phyloP scores from a whole-genome alignment of 306 rosid species.

The Parietaria judaica region DNA sequence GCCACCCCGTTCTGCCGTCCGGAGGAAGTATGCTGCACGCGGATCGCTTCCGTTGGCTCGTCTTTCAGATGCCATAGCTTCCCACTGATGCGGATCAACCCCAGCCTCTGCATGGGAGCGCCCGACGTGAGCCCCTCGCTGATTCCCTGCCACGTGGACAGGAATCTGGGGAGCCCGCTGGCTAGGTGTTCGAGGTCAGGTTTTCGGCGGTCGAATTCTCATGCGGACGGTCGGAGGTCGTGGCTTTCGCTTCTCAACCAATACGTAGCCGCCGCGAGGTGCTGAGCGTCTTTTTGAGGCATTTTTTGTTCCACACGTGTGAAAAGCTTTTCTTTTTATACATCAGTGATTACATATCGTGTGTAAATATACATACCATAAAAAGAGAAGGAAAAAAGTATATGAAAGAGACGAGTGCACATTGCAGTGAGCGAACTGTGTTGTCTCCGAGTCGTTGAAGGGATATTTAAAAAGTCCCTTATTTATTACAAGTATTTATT shows the following conservation, averaged over 20 bases:
- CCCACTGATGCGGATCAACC: constrained; percentile 46
- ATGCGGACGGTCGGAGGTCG: constrained; percentile 44
- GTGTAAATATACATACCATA: background rate
- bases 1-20: constrained; percentile 56
- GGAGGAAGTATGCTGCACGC: constrained; percentile 24
- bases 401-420: background rate
- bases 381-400: background rate
- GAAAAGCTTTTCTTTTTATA: background rate
- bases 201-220: constrained; percentile 45
- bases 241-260: constrained; percentile 80
- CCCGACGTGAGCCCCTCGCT: constrained; percentile 48
- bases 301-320: too few relatives aligned
- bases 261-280: constrained; percentile 47
- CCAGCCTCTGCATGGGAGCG: constrained; percentile 51
- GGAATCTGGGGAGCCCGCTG: constrained; percentile 33
- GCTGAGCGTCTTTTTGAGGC: constrained; percentile 23
- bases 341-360: background rate
- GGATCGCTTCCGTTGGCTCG: constrained; percentile 28
- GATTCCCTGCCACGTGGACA: constrained; percentile 34
- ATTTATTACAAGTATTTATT: too few relatives aligned
- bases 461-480: too few relatives aligned
- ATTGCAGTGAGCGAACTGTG: background rate
- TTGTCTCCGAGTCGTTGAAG: too few relatives aligned
- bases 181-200: constrained; percentile 46
- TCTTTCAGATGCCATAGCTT: constrained; percentile 54